Percentiles rank a stretch among this genome's conserved stretches.
Evolutionary conservation across 805 yeast genomes (phyloP).

Genomic region (Teunomyces aglyptinius): DNA sequence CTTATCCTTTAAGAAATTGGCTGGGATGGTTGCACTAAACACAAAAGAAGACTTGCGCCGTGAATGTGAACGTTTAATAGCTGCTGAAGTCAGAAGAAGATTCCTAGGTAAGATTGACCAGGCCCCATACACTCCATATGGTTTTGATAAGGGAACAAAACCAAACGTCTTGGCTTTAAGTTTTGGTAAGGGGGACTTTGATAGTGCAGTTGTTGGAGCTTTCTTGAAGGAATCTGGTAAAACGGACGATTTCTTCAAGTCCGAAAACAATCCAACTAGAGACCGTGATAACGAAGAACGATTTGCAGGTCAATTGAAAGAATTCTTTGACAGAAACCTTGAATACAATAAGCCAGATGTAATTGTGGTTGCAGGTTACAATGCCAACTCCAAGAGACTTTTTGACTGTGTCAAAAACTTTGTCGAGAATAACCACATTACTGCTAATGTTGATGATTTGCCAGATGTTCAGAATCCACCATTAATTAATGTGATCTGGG

Average conservation of each 20-base stretch:
- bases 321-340: constrained; percentile 60
- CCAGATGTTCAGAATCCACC: constrained; percentile 45
- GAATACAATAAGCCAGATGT: constrained; percentile 70
- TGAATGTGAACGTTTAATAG: constrained; percentile 69
- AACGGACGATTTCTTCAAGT: constrained; percentile 71
- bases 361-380: constrained; percentile 84
- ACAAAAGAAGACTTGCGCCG: constrained; percentile 80
- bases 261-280: constrained; percentile 65
- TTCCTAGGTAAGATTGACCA: constrained; percentile 79
- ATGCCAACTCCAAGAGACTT: constrained; percentile 65
- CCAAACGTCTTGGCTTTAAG: constrained; percentile 83
- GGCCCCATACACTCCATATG: constrained; percentile 87
- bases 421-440: constrained; percentile 53
- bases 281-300: constrained; percentile 42
- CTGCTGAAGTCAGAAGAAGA: constrained; percentile 64
- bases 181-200: constrained; percentile 80
- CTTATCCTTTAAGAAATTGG: constrained; percentile 63
- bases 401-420: constrained; percentile 55
- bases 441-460: constrained; percentile 49
- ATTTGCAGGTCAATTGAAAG: constrained; percentile 63
- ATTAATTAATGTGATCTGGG: constrained; percentile 70
- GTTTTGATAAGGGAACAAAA: constrained; percentile 72
- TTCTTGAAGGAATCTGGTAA: constrained; percentile 79
- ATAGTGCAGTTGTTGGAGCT: constrained; percentile 84
- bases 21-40: constrained; percentile 66